Conservation (phyloP, 1,139 yeast genomes). For the Nadsonia commutata region DNA sequence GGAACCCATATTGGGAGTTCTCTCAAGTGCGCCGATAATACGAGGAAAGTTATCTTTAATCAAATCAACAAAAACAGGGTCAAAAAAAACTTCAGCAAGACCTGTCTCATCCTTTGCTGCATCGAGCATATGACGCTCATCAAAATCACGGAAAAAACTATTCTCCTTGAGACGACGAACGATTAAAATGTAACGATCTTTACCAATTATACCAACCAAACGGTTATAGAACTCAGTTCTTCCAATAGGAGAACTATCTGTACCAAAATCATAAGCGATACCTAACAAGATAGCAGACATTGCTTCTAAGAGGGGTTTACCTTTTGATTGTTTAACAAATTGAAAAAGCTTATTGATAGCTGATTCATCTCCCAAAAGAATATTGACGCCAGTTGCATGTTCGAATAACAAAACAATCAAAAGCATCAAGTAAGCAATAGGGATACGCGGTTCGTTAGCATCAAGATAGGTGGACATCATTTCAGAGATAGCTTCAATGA, state of each 20-base stretch:
- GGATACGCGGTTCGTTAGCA: slow-evolving; percentile 55
- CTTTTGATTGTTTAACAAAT: slow-evolving; percentile 45
- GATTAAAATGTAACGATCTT: slow-evolving; percentile 62
- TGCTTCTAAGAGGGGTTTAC: slow-evolving; percentile 56
- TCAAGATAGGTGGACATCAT: slow-evolving; percentile 53
- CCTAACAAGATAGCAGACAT: slow-evolving; percentile 64
- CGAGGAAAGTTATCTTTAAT: slow-evolving; percentile 59
- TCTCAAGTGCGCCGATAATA: slow-evolving; percentile 54
- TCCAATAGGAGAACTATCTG: slow-evolving; percentile 48
- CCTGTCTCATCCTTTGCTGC: slow-evolving; percentile 65
- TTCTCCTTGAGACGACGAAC: slow-evolving; percentile 59
- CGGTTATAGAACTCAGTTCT: slow-evolving; percentile 50
- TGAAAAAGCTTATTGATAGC: slow-evolving; percentile 54
- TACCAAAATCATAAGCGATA: slow-evolving; percentile 66
- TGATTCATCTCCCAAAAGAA: slow-evolving; percentile 55
- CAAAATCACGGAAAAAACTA: slow-evolving; percentile 40
- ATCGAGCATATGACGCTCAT: slow-evolving; percentile 30
- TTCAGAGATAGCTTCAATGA: slow-evolving; percentile 70
- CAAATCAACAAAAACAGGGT: slow-evolving; percentile 44
- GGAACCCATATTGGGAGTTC: slow-evolving; percentile 64
- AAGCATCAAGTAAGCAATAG: slow-evolving; percentile 67
- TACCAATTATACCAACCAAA: slow-evolving; percentile 57
- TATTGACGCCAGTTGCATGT: slow-evolving; percentile 60
- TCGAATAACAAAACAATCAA: slow-evolving; percentile 69
- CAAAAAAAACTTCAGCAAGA: slow-evolving; percentile 69